Evolutionary conservation across 495 filamentous ascomycete species (phyloP).

Genomic region (Xanthoparmelia taractica): DNA sequence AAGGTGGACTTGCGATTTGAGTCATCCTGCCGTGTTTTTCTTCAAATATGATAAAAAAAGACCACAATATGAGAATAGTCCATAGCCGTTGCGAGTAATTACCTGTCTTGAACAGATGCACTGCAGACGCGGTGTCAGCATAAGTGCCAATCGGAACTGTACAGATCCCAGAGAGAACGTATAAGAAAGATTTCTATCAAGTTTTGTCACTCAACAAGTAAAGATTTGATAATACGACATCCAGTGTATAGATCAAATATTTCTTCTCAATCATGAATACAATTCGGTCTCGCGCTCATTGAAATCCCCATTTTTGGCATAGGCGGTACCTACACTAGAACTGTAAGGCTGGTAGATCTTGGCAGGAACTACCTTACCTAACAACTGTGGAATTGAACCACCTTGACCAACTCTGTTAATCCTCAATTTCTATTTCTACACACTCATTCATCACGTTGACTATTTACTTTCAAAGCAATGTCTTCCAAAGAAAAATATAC

Average conservation of each 20-base stretch:
- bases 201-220: too few relatives aligned
- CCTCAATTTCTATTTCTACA: too few relatives aligned
- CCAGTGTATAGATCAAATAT: too few relatives aligned
- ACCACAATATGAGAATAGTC: not conserved
- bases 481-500: slow-evolving; percentile 60
- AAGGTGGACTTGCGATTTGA: not conserved
- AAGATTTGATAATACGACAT: too few relatives aligned
- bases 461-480: not conserved
- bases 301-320: too few relatives aligned
- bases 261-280: too few relatives aligned
- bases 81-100: not conserved
- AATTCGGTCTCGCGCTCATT: too few relatives aligned
- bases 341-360: not conserved
- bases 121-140: not conserved
- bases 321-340: too few relatives aligned
- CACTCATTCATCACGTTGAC: not conserved
- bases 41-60: not conserved
- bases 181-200: too few relatives aligned
- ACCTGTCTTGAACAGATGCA: not conserved
- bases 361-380: too few relatives aligned
- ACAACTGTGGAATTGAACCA: too few relatives aligned
- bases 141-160: not conserved
- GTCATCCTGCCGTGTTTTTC: not conserved
- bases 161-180: not conserved
- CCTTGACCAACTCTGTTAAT: too few relatives aligned